These are phyloP conservation scores for Aureobasidium melanogenum DNA, from an alignment of 2,329 filamentous ascomycete species.

Conservation along the genomic window DNA sequence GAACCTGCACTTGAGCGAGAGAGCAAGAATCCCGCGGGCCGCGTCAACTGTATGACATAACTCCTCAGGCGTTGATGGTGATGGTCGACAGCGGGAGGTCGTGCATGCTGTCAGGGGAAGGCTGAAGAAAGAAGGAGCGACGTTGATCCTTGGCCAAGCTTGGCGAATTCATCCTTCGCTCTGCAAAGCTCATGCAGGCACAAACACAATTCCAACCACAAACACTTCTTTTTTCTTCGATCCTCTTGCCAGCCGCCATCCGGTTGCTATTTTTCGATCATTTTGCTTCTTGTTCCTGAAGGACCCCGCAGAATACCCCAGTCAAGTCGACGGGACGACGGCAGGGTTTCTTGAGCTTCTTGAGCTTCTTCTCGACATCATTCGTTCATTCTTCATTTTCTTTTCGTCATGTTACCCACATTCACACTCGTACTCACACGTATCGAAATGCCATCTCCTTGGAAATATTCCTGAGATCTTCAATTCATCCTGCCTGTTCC, in stretches of 20 bases:
- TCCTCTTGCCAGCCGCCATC: not conserved
- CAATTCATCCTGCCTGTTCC: not conserved
- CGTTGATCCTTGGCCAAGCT: not conserved
- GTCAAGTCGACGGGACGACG: not conserved
- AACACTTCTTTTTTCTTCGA: not conserved
- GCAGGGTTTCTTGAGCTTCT: not conserved
- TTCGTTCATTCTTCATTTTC: not conserved
- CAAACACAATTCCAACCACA: not conserved
- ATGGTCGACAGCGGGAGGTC: conserved; percentile 8
- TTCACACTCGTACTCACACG: not conserved
- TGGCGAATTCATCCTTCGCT: not conserved
- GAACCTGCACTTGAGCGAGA: not conserved
- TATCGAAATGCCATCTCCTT: not conserved
- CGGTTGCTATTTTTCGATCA: not conserved
- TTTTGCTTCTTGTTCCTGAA: conserved; percentile 1
- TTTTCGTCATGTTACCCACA: conserved; percentile 8
- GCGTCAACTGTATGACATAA: conserved; percentile 10
- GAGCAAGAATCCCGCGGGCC: not conserved
- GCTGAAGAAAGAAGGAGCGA: not conserved
- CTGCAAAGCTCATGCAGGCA: not conserved
- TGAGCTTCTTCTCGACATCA: not conserved
- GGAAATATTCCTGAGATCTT: not conserved
- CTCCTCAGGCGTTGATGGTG: not conserved
- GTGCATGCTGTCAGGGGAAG: conserved; percentile 1
- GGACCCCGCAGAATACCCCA: not conserved